Evolutionary conservation across 108 stramenopile species (phyloP).

Genomic region (Craspedostauros australis): DNA sequence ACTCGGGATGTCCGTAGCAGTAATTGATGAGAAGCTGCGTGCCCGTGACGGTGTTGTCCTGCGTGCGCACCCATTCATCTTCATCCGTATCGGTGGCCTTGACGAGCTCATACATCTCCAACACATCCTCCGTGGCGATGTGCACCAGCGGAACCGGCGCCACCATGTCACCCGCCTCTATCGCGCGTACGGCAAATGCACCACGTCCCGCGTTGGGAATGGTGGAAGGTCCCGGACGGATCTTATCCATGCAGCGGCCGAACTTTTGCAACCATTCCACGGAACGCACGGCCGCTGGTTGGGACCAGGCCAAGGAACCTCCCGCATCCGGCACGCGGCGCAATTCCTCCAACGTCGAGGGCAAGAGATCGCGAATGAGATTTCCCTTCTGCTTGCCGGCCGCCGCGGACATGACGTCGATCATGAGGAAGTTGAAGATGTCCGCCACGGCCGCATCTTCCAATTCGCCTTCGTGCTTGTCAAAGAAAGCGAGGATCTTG

Average conservation of each 20-base stretch:
- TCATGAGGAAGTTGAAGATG: slow-evolving; percentile 56
- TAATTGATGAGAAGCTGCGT: slow-evolving; percentile 65
- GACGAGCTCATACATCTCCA: slow-evolving; percentile 48
- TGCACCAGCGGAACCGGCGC: slow-evolving; percentile 70
- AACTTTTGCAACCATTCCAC: slow-evolving; percentile 58
- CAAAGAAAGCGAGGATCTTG: slow-evolving; percentile 66
- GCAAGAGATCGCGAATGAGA: slow-evolving; percentile 34
- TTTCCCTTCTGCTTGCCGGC: slow-evolving; percentile 41
- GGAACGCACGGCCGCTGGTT: slow-evolving; percentile 26
- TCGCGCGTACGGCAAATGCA: slow-evolving; percentile 64
- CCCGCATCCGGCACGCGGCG: slow-evolving; percentile 44
- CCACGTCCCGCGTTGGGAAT: slow-evolving; percentile 80
- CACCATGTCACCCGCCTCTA: slow-evolving; percentile 52
- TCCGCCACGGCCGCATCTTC: slow-evolving; percentile 51
- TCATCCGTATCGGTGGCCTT: slow-evolving; percentile 22
- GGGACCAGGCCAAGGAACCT: slow-evolving; percentile 37
- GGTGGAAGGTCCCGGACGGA: slow-evolving; percentile 54
- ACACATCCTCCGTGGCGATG: slow-evolving; percentile 38
- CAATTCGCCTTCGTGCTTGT: slow-evolving; percentile 50
- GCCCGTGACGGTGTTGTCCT: slow-evolving; percentile 18
- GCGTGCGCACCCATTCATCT: slow-evolving; percentile 8
- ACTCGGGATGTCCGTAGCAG: slow-evolving; percentile 64
- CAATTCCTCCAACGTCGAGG: slow-evolving; percentile 46
- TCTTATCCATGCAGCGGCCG: slow-evolving; percentile 78
- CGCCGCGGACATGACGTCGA: slow-evolving; percentile 59